phyloP scores from a whole-genome alignment of 2,329 filamentous ascomycete genomes.

The Colletotrichum agaves region DNA sequence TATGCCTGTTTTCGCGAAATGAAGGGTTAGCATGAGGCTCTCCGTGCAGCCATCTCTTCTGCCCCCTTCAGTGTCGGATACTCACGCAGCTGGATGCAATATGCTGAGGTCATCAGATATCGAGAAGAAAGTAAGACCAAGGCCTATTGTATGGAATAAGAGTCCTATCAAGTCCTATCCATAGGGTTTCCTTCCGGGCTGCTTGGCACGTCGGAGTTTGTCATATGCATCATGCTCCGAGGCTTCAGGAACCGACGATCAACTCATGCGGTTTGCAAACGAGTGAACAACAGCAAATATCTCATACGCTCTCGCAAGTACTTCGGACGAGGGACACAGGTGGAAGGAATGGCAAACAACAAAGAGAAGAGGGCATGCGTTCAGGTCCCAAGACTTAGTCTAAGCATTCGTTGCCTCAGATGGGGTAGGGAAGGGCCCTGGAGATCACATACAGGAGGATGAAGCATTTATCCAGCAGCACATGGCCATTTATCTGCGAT shows the following conservation, averaged over 20 bases:
- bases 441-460: neutral
- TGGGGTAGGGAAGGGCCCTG: neutral
- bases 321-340: neutral
- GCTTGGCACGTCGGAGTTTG: constrained; percentile 5
- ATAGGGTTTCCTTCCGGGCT: neutral
- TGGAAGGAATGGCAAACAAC: neutral
- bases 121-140: too few relatives aligned
- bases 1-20: too few relatives aligned
- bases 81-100: too few relatives aligned
- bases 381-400: neutral
- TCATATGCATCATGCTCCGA: constrained; percentile 2
- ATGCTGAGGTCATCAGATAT: too few relatives aligned
- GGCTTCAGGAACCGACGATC: neutral
- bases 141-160: too few relatives aligned
- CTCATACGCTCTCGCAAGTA: too few relatives aligned
- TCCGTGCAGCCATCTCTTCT: too few relatives aligned
- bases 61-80: too few relatives aligned
- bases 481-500: too few relatives aligned
- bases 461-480: neutral
- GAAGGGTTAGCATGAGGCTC: too few relatives aligned
- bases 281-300: too few relatives aligned
- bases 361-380: neutral
- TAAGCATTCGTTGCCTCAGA: constrained; percentile 1
- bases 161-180: too few relatives aligned
- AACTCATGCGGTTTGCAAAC: neutral